phyloP scores from a whole-genome alignment of 495 filamentous ascomycete species.

The Parathielavia hyrcaniae region DNA sequence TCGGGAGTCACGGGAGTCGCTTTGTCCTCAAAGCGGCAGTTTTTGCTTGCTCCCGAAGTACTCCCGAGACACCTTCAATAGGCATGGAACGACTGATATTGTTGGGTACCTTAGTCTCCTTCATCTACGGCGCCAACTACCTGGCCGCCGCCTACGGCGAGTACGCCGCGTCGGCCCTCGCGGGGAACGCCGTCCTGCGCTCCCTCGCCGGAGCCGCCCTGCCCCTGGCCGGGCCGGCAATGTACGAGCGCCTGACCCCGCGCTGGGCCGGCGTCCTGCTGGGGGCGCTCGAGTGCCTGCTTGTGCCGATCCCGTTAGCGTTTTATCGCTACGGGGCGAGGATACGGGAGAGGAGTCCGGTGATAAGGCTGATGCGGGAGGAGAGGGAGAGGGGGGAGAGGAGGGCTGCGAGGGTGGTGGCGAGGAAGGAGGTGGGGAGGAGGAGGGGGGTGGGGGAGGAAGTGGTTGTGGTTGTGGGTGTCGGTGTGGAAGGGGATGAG shows the following conservation, averaged over 20 bases:
- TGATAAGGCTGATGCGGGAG: constrained; percentile 65
- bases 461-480: constrained; percentile 52
- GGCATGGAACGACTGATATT: too few species aligned
- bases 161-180: constrained; percentile 69
- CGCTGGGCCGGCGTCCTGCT: constrained; percentile 76
- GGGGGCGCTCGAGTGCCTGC: constrained; percentile 58
- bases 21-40: too few species aligned
- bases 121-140: constrained; percentile 77
- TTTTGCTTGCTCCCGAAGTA: too few species aligned
- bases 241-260: constrained; percentile 61
- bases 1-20: too few species aligned
- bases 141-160: constrained; percentile 71
- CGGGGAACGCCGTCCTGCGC: constrained; percentile 69
- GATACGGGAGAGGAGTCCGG: constrained; percentile 58
- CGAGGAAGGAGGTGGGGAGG: constrained; percentile 33
- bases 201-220: constrained; percentile 61
- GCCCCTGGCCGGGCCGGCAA: constrained; percentile 63
- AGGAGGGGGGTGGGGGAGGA: constrained; percentile 58
- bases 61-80: too few species aligned
- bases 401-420: constrained; percentile 32
- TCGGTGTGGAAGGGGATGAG: constrained; percentile 28
- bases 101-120: too few species aligned
- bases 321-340: constrained; percentile 70
- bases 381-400: constrained; percentile 59
- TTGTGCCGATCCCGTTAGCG: constrained; percentile 72